These are phyloP conservation scores for Kluyveromyces wickerhamii DNA, from an alignment of 805 yeast genomes.

Conservation along the genomic window DNA sequence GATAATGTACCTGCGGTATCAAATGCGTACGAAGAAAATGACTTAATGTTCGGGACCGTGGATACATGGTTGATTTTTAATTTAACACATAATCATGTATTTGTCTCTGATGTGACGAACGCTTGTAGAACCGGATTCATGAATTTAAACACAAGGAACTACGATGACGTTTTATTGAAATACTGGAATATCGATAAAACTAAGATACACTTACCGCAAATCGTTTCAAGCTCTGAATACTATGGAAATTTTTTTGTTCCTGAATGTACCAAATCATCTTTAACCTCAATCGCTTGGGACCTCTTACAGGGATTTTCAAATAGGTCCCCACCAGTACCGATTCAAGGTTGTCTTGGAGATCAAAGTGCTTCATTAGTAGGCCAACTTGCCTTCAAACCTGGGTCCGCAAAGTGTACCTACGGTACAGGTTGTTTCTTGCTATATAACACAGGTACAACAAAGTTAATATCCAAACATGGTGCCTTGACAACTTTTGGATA, in stretches of 20 bases:
- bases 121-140: constrained; percentile 88
- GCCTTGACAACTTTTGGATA: constrained; percentile 84
- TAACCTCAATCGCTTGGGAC: constrained; percentile 42
- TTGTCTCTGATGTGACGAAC: constrained; percentile 81
- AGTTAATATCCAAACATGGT: constrained; percentile 69
- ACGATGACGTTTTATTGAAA: constrained; percentile 65
- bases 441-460: constrained; percentile 73
- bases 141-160: constrained; percentile 67
- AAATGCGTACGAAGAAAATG: constrained; percentile 64
- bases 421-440: constrained; percentile 93
- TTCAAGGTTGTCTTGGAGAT: constrained; percentile 89
- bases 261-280: constrained; percentile 42
- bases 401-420: constrained; percentile 90
- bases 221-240: constrained; percentile 67
- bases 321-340: constrained; percentile 55
- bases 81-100: constrained; percentile 60
- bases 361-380: constrained; percentile 93
- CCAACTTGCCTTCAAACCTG: constrained; percentile 74
- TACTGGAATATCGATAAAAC: constrained; percentile 74
- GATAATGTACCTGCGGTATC: constrained; percentile 65
- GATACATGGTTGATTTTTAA: constrained; percentile 92
- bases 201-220: constrained; percentile 62
- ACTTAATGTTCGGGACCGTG: constrained; percentile 86
- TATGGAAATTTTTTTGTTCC: constrained; percentile 70
- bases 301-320: constrained; percentile 44